Evolutionary conservation across 306 rosid species (phyloP), one percentile per base, ranked within the genome.

Genomic region (Vicia sativa): DNA sequence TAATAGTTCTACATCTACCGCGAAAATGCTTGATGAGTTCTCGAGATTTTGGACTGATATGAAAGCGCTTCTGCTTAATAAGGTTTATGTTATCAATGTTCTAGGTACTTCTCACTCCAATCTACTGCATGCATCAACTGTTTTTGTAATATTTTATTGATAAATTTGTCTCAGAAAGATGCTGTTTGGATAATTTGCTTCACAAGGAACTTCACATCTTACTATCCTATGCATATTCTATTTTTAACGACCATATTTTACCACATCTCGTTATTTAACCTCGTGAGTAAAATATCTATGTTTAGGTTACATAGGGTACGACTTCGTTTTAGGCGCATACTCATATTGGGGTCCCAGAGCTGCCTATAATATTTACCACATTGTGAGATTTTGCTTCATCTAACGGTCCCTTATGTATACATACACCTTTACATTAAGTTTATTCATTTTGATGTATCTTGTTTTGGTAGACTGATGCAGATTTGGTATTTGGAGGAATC

Each of bases 261-360:
- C 9, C 23, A 4, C 46, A 41, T 52, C 37, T 46, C 69, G 6
- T 65, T 29, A 10, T 43, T 41, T 73, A 75, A 55, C 57, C 41
- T 50, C 39, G 14, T 62, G 56, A 66, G 64, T 55, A 57, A 57
- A 70, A 76, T 53, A 52, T 55, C 55, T 66, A 35, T 43, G 74
- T 74, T 45, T 59, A 92, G 98, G 96, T 70, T 83, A 79, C 72
- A 65, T 84, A 72, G 86, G 77, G 25, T 92, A 92, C 91, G 87
- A 62, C 79, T 89, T 89, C 48, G 98, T 92, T 41, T 3, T 92
- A 11, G 96, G 98, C 44, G 96, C 98, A 3, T 89, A 86, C 83
- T 82, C 96, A 7, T 92, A 89, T 73, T 92, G 98, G 98, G 98
- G 91, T 1, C 96, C 98, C 13, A 92, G 87, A 81, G 95, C 92